Percentiles rank a stretch among this genome's conserved stretches.
phyloP scores from a whole-genome alignment of 1,284 basidiomycete genomes.

The Microbotryum lychnidis-dioicae region DNA sequence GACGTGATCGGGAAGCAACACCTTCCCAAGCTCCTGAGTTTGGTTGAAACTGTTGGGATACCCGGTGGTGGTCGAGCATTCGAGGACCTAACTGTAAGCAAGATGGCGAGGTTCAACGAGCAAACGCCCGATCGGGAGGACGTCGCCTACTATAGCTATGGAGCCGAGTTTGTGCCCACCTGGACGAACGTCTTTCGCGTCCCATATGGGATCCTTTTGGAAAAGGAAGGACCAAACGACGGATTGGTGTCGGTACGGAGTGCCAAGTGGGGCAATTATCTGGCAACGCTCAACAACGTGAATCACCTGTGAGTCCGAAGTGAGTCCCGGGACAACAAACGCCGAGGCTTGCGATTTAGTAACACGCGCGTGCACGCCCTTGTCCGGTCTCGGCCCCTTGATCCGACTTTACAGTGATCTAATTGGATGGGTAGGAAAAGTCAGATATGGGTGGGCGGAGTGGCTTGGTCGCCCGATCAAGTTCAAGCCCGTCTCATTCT shows the following conservation, averaged over 20 bases:
- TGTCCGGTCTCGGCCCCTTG: not conserved
- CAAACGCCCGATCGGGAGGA: constrained; percentile 65
- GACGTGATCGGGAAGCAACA: constrained; percentile 60
- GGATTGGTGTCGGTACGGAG: constrained; percentile 77
- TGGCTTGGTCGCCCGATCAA: constrained; percentile 79
- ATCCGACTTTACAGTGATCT: constrained; percentile 15
- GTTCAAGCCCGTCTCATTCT: constrained; percentile 41
- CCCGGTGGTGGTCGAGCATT: constrained; percentile 81
- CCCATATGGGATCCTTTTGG: constrained; percentile 70
- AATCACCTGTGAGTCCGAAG: constrained; percentile 77
- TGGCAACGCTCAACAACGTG: constrained; percentile 75
- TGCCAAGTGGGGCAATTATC: constrained; percentile 60
- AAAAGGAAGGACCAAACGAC: constrained; percentile 72
- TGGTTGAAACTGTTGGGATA: constrained; percentile 68
- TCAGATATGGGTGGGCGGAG: constrained; percentile 72
- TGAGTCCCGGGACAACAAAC: not conserved
- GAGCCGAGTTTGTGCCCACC: constrained; percentile 77
- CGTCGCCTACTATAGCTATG: constrained; percentile 87
- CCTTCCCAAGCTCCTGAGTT: constrained; percentile 51
- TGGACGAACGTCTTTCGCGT: constrained; percentile 48
- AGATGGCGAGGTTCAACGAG: constrained; percentile 81
- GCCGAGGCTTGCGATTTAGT: not conserved
- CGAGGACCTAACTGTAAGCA: constrained; percentile 64
- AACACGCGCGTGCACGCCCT: not conserved
- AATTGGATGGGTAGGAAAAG: constrained; percentile 46